Conservation (phyloP, 1,139 yeast species). For the Casaregolazyma lundiana region DNA sequence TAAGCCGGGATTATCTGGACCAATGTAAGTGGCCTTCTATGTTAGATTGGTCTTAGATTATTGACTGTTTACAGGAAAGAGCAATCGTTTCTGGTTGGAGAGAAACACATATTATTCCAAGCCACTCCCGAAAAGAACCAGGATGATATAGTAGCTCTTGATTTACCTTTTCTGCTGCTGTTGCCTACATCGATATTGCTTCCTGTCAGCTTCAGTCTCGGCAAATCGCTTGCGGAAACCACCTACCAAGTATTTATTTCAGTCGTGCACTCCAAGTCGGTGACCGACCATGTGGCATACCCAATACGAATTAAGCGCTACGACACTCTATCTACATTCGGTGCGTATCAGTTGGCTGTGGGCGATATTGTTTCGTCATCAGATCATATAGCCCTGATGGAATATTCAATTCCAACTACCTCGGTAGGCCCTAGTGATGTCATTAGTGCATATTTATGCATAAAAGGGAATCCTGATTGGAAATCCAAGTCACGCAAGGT, state of each 20-base stretch:
- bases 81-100: conserved; percentile 35
- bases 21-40: conserved; percentile 16
- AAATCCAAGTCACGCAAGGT: conserved; percentile 33
- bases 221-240: conserved; percentile 32
- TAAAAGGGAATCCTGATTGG: conserved; percentile 37
- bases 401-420: conserved; percentile 33
- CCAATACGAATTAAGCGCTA: conserved; percentile 37
- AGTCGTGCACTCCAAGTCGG: conserved; percentile 26
- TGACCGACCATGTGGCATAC: conserved; percentile 27
- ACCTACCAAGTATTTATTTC: conserved; percentile 34
- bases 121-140: conserved; percentile 22
- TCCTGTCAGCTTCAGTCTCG: conserved; percentile 36
- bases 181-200: conserved; percentile 34
- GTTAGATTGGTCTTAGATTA: background rate
- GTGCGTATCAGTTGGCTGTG: conserved; percentile 33
- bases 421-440: conserved; percentile 40
- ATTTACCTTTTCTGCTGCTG: conserved; percentile 36
- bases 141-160: conserved; percentile 34
- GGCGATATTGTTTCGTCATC: conserved; percentile 28
- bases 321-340: conserved; percentile 39
- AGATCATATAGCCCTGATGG: conserved; percentile 36
- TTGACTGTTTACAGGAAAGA: conserved; percentile 22
- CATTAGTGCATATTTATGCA: conserved; percentile 29
- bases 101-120: conserved; percentile 28
- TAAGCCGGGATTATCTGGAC: conserved; percentile 31